Conservation (phyloP, 768 basidiomycete species). For the Albatrellus ellisii region DNA sequence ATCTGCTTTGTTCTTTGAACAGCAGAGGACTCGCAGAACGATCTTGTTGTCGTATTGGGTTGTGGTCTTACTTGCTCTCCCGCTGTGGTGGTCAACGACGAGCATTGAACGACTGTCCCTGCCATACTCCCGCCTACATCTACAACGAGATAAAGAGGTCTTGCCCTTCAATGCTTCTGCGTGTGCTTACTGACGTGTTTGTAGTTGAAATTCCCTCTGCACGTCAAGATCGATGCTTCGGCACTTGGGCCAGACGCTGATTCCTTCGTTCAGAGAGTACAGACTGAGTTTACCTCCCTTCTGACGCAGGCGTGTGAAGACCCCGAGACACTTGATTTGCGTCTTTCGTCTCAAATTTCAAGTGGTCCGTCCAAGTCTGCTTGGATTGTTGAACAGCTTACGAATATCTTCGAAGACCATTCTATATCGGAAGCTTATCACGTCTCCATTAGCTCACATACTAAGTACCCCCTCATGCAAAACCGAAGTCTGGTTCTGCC, state of each 20-base stretch:
- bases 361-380: too few species aligned
- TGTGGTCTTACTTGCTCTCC: constrained; percentile 63
- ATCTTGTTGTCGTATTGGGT: constrained; percentile 72
- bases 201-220: constrained; percentile 11
- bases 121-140: constrained; percentile 24
- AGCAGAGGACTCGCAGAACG: constrained; percentile 25
- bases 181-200: neutral
- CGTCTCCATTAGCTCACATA: too few species aligned
- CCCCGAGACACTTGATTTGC: neutral
- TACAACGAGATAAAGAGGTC: constrained; percentile 7
- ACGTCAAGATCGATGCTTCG: neutral
- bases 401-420: too few species aligned
- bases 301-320: neutral
- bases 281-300: neutral
- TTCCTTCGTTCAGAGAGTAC: neutral
- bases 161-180: neutral
- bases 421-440: too few species aligned
- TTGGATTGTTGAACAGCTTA: too few species aligned
- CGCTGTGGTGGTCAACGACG: constrained; percentile 91
- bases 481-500: constrained; percentile 3
- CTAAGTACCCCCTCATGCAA: too few species aligned
- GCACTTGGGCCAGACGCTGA: neutral
- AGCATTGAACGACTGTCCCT: constrained; percentile 74
- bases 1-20: constrained; percentile 8
- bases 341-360: too few species aligned